phyloP scores from a whole-genome alignment of 495 filamentous ascomycete species.

The Bombardia bombarda region DNA sequence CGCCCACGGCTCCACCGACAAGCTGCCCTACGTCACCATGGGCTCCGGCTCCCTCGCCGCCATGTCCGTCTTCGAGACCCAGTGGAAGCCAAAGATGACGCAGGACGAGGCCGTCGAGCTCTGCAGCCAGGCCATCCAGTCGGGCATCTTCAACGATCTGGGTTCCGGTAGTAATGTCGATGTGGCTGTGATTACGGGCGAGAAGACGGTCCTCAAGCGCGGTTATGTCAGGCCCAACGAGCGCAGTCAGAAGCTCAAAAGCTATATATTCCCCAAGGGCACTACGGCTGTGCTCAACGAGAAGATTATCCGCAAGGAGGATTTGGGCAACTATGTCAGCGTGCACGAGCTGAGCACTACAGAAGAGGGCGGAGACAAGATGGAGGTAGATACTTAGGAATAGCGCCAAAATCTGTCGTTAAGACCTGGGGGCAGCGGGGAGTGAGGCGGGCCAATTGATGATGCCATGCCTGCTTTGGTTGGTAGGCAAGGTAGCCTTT shows the following conservation, averaged over 20 bases:
- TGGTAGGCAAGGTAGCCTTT: too few species aligned
- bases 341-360: conserved; percentile 64
- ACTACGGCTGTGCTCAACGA: conserved; percentile 92
- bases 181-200: conserved; percentile 84
- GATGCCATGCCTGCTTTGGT: neutral
- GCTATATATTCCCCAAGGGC: conserved; percentile 81
- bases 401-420: neutral
- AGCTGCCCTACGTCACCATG: conserved; percentile 99
- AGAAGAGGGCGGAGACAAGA: conserved; percentile 70
- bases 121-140: conserved; percentile 80
- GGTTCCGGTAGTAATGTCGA: conserved; percentile 97
- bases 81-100: conserved; percentile 76
- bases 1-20: conserved; percentile 97
- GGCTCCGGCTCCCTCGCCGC: conserved; percentile 91
- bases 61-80: conserved; percentile 97
- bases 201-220: conserved; percentile 86
- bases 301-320: conserved; percentile 84
- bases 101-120: conserved; percentile 76
- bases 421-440: neutral
- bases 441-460: neutral
- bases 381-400: conserved; percentile 80
- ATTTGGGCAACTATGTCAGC: conserved; percentile 90
- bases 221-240: conserved; percentile 91
- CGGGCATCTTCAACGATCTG: conserved; percentile 98
- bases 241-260: conserved; percentile 81